These are phyloP conservation scores for Durio zibethinus DNA, from an alignment of 345 rosid genomes.

Conservation along the genomic window DNA sequence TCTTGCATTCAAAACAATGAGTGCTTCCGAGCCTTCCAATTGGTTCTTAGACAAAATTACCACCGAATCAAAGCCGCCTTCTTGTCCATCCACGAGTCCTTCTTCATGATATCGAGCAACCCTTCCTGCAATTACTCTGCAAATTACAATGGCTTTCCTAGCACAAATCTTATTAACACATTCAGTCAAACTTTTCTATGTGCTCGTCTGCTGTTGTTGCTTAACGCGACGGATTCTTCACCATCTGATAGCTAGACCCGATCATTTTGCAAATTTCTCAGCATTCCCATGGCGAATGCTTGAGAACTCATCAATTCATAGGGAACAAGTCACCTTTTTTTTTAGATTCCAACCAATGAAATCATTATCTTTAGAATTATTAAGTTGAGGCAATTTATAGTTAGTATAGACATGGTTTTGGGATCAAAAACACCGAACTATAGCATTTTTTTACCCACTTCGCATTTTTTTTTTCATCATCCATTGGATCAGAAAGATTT, in stretches of 20 bases:
- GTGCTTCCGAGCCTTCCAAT: neutral
- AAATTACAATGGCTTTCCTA: neutral
- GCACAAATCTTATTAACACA: neutral
- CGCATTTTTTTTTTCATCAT: neutral
- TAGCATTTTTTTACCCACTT: neutral
- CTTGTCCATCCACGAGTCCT: neutral
- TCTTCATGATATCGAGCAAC: neutral
- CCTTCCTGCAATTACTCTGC: constrained; percentile 9
- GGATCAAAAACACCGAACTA: neutral
- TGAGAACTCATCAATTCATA: neutral
- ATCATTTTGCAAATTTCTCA: neutral
- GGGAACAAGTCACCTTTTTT: neutral
- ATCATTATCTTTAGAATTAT: neutral
- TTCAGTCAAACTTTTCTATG: neutral
- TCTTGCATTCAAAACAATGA: constrained; percentile 3
- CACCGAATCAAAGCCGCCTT: constrained; percentile 4
- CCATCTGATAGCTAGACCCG: neutral
- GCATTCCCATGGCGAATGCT: neutral
- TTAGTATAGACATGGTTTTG: neutral
- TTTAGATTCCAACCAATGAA: neutral
- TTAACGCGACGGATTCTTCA: neutral
- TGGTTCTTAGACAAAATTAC: neutral
- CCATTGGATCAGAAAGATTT: neutral
- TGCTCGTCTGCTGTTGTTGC: neutral
- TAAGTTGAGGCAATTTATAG: neutral